These are phyloP conservation scores for Breviolum minutum DNA, from an alignment of 73 alveolate genomes.

Conservation along the genomic window DNA sequence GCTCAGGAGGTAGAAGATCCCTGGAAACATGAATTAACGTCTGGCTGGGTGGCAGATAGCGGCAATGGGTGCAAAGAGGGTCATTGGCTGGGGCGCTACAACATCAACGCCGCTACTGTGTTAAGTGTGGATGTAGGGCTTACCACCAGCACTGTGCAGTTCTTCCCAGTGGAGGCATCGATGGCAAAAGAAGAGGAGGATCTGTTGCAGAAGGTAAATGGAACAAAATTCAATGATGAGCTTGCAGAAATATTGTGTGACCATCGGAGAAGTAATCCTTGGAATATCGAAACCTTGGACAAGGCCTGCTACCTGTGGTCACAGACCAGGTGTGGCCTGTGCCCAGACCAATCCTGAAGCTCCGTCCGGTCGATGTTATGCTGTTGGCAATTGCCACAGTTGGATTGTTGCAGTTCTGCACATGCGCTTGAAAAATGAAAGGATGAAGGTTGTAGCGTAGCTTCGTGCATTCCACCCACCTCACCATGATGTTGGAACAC, in stretches of 20 bases:
- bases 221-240: conserved; percentile 20
- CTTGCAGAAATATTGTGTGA: neutral
- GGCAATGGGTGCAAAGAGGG: neutral
- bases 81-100: conserved; percentile 2
- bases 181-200: neutral
- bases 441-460: no score
- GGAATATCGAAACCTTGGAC: conserved; percentile 23
- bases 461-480: no score
- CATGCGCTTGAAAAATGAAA: no score
- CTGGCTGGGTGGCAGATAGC: neutral
- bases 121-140: neutral
- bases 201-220: neutral
- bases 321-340: neutral
- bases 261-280: conserved; percentile 5
- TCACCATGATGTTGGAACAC: no score
- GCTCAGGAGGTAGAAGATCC: neutral
- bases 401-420: no score
- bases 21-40: neutral
- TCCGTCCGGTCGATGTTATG: neutral
- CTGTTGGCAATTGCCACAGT: no score
- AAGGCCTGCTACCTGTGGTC: conserved; percentile 36
- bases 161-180: neutral
- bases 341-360: neutral
- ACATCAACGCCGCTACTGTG: neutral
- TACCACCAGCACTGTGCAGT: neutral